A percentile compares a stretch with the other conserved stretches of the same genome.
Conservation (phyloP, 441 rosid species). For the Mallotus japonicus region DNA sequence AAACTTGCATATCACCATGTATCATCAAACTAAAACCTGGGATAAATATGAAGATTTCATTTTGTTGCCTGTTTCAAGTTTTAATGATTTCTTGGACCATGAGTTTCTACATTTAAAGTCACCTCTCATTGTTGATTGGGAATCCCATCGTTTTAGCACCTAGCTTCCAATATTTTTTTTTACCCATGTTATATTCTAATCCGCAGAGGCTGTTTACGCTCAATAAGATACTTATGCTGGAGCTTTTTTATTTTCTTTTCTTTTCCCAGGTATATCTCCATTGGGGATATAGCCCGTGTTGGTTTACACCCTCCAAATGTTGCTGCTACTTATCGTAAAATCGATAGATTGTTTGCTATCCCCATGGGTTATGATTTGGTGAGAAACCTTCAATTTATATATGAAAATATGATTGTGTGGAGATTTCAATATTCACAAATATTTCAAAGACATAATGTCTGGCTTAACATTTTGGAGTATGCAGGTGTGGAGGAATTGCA, state of each 20-base stretch:
- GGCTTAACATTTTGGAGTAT: slow-evolving; percentile 8
- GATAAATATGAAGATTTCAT: no score
- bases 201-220: background rate
- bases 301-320: slow-evolving; percentile 89
- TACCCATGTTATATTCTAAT: background rate
- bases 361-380: slow-evolving; percentile 96
- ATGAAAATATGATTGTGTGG: no score
- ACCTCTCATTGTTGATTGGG: background rate
- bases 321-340: slow-evolving; percentile 75
- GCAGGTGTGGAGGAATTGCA: slow-evolving; percentile 97
- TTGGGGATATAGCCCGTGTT: slow-evolving; percentile 86
- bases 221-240: background rate
- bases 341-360: slow-evolving; percentile 49
- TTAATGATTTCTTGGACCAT: no score
- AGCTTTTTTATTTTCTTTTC: background rate
- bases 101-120: no score
- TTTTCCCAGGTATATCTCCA: slow-evolving; percentile 59
- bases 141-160: background rate
- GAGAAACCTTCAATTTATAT: slow-evolving; percentile 26
- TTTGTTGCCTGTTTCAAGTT: no score
- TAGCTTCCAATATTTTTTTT: background rate
- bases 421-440: background rate
- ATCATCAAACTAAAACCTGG: no score
- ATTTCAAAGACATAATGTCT: background rate
- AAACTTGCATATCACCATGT: no score